phyloP scores from a whole-genome alignment of 768 basidiomycete species.

The Pseudohyphozyma bogoriensis region DNA sequence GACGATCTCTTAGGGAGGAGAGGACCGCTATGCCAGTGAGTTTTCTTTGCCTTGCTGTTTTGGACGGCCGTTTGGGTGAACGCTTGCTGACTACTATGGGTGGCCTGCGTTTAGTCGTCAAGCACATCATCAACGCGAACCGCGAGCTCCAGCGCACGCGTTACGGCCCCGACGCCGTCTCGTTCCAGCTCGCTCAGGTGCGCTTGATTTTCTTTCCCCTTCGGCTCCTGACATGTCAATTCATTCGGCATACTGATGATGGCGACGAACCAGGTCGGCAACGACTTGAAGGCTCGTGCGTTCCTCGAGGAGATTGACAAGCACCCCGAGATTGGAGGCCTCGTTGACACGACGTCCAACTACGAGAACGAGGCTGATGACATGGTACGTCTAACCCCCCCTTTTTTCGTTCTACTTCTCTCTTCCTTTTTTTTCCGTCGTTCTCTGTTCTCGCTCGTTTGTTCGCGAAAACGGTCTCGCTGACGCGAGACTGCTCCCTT shows the following conservation, averaged over 20 bases:
- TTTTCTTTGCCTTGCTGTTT: too few species aligned
- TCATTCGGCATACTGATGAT: not conserved
- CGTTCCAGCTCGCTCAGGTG: constrained; percentile 31
- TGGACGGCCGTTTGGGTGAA: not conserved
- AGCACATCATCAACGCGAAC: constrained; percentile 18
- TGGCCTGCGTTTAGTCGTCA: too few species aligned
- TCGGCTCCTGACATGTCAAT: not conserved
- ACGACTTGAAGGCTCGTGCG: constrained; percentile 33
- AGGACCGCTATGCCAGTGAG: constrained; percentile 13
- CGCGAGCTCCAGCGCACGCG: constrained; percentile 7
- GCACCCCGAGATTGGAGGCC: constrained; percentile 37
- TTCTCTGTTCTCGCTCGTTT: not conserved
- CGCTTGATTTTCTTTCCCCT: not conserved
- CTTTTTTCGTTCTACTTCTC: not conserved
- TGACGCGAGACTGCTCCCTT: too few species aligned
- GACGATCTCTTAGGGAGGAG: constrained; percentile 13
- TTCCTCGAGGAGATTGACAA: constrained; percentile 40
- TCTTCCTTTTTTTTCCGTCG: not conserved
- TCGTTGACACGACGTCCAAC: constrained; percentile 36
- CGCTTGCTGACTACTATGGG: too few species aligned
- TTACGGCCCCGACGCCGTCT: constrained; percentile 37
- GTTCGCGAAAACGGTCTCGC: too few species aligned
- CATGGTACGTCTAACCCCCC: not conserved
- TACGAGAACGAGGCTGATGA: constrained; percentile 22
- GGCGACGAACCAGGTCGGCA: constrained; percentile 4